These are phyloP conservation scores for Fusarium euwallaceae DNA, from an alignment of 2,329 filamentous ascomycete genomes.

Conservation along the genomic window DNA sequence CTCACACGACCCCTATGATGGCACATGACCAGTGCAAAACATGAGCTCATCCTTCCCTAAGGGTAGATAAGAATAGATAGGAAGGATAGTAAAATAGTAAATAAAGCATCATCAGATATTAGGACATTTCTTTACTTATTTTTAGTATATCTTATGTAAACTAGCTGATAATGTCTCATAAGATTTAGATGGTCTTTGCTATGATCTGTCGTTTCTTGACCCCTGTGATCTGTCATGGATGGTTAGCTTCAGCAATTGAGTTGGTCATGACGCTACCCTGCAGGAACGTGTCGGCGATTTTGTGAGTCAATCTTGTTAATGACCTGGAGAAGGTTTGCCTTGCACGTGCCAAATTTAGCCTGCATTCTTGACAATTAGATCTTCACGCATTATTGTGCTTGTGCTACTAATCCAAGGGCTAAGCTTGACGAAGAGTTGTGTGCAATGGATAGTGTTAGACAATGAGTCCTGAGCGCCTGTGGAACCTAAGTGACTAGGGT, in stretches of 20 bases:
- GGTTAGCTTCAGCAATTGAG: conserved; percentile 27
- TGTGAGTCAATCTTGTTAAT: conserved; percentile 1
- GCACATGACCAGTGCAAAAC: neutral
- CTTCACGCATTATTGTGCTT: neutral
- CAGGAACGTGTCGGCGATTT: conserved; percentile 14
- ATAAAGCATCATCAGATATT: neutral
- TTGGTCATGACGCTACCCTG: conserved; percentile 38
- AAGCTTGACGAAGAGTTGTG: neutral
- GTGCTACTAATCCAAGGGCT: no score
- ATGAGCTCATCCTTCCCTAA: neutral
- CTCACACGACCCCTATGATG: neutral
- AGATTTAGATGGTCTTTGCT: neutral
- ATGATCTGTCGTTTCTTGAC: neutral
- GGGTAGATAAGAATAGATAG: no score
- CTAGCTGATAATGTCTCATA: neutral
- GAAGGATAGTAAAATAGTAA: neutral
- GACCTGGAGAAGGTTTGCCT: conserved; percentile 9
- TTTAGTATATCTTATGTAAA: neutral
- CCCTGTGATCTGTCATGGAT: neutral
- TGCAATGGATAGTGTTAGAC: neutral
- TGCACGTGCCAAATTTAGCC: conserved; percentile 9
- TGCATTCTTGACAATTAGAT: neutral
- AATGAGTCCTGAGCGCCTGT: neutral
- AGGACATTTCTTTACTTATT: neutral
- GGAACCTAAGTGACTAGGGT: neutral